A percentile compares a stretch with the other conserved stretches of the same genome.
Conservation (phyloP, 352 stramenopile genomes). For the Globisporangium irregulare region DNA sequence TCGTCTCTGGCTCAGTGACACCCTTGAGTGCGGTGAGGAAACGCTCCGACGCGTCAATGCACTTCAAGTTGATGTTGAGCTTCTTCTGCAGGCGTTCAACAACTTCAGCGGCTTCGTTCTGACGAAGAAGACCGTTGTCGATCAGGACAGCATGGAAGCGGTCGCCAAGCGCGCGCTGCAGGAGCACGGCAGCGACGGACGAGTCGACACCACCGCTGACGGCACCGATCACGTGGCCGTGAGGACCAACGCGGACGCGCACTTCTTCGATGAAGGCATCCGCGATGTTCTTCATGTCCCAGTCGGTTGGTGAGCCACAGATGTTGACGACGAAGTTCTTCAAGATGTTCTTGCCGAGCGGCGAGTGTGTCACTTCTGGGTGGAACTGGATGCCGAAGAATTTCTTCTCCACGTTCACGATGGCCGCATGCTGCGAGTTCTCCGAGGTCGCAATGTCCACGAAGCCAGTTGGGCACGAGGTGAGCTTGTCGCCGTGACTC, state of each 20-base stretch:
- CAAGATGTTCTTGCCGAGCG: slow-evolving; percentile 93
- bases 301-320: slow-evolving; percentile 93
- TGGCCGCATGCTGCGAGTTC: slow-evolving; percentile 93
- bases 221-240: slow-evolving; percentile 97
- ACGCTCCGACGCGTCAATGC: slow-evolving; percentile 95
- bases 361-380: slow-evolving; percentile 97
- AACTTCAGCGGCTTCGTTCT: slow-evolving; percentile 94
- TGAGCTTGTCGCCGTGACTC: slow-evolving; percentile 99
- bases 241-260: slow-evolving; percentile 88
- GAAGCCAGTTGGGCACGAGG: slow-evolving; percentile 91
- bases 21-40: slow-evolving; percentile 94
- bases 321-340: slow-evolving; percentile 98
- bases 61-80: slow-evolving; percentile 96
- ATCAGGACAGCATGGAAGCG: slow-evolving; percentile 99
- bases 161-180: slow-evolving; percentile 96
- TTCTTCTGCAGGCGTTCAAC: slow-evolving; percentile 88
- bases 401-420: slow-evolving; percentile 92
- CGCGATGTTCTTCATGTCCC: slow-evolving; percentile 97
- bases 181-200: slow-evolving; percentile 96
- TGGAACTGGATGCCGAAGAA: slow-evolving; percentile 99
- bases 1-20: slow-evolving; percentile 96
- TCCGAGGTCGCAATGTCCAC: slow-evolving; percentile 84
- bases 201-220: slow-evolving; percentile 99
- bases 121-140: slow-evolving; percentile 98
- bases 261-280: slow-evolving; percentile 89